Evolutionary conservation across 352 stramenopile genomes (phyloP).

Genomic region (Pythium plurisporium): DNA sequence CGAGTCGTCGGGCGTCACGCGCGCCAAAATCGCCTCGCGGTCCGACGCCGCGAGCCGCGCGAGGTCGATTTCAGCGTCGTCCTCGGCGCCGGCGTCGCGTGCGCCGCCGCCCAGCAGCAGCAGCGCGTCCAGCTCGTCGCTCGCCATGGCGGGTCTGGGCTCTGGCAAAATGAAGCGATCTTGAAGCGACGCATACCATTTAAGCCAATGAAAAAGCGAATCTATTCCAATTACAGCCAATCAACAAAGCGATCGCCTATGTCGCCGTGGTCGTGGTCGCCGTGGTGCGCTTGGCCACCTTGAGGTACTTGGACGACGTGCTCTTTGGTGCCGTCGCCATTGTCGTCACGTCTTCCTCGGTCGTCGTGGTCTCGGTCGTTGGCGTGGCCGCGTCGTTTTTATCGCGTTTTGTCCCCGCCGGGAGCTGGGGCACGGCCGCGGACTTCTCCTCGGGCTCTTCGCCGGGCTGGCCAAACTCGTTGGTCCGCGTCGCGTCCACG

Average conservation of each 20-base stretch:
- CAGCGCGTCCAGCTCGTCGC: constrained; percentile 25
- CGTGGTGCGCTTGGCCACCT: constrained; percentile 19
- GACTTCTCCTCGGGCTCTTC: constrained; percentile 24
- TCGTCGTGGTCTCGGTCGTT: constrained; percentile 23
- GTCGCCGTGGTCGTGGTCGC: not conserved
- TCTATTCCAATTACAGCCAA: constrained; percentile 6
- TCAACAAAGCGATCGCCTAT: not conserved
- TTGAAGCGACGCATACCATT: constrained; percentile 4
- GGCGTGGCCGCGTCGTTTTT: constrained; percentile 10
- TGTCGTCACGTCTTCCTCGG: not conserved
- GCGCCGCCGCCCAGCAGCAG: constrained; percentile 27
- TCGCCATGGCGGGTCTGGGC: no score
- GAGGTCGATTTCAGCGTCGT: constrained; percentile 69
- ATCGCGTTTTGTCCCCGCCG: not conserved
- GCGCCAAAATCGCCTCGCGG: constrained; percentile 65
- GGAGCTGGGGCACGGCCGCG: constrained; percentile 20
- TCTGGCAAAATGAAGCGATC: constrained; percentile 6
- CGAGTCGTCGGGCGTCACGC: constrained; percentile 65
- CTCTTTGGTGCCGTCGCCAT: constrained; percentile 2
- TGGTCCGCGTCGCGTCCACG: constrained; percentile 88
- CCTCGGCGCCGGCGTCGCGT: constrained; percentile 49
- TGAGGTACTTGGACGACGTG: constrained; percentile 20
- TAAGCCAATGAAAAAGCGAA: not conserved
- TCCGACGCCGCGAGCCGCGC: constrained; percentile 46
- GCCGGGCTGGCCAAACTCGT: constrained; percentile 91